Conservation (phyloP, 164 flowering plant genomes). For the Vitis labrusca region DNA sequence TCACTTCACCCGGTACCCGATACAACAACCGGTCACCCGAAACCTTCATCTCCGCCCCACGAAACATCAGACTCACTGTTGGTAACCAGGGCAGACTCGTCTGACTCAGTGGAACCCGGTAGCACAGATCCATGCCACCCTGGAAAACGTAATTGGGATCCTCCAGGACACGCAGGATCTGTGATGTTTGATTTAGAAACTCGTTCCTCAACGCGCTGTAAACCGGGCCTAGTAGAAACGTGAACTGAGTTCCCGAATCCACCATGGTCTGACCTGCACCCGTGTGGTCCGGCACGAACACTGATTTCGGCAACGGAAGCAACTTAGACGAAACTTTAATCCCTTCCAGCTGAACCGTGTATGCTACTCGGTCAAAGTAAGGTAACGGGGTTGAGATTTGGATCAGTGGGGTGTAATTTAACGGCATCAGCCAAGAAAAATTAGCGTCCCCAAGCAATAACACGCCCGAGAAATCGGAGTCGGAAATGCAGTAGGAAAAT, state of each 20-base stretch:
- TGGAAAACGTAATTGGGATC: slow-evolving; percentile 67
- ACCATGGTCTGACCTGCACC: slow-evolving; percentile 96
- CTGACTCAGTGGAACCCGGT: slow-evolving; percentile 29
- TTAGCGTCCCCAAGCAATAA: slow-evolving; percentile 56
- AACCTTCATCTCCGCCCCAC: slow-evolving; percentile 69
- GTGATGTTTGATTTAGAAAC: slow-evolving; percentile 48
- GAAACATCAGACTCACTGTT: slow-evolving; percentile 55
- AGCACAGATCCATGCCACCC: slow-evolving; percentile 77
- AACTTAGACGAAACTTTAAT: slow-evolving; percentile 48
- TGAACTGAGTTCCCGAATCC: slow-evolving; percentile 88
- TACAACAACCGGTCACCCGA: slow-evolving; percentile 52
- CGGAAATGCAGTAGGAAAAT: slow-evolving; percentile 82
- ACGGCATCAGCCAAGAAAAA: slow-evolving; percentile 37
- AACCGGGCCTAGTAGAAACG: slow-evolving; percentile 70
- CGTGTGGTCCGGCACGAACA: slow-evolving; percentile 73
- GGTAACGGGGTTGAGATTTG: slow-evolving; percentile 59
- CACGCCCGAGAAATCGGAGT: slow-evolving; percentile 54
- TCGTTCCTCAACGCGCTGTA: slow-evolving; percentile 63
- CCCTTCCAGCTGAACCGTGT: slow-evolving; percentile 72
- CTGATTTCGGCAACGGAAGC: slow-evolving; percentile 55
- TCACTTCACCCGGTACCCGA: slow-evolving; percentile 46
- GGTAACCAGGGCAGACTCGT: slow-evolving; percentile 39
- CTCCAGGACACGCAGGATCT: slow-evolving; percentile 34
- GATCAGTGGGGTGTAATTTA: slow-evolving; percentile 70
- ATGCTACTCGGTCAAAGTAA: slow-evolving; percentile 68